Base-by-base conservation (phyloP, 768 basidiomycete species). In the Xerocomus potaroensis region DNA sequence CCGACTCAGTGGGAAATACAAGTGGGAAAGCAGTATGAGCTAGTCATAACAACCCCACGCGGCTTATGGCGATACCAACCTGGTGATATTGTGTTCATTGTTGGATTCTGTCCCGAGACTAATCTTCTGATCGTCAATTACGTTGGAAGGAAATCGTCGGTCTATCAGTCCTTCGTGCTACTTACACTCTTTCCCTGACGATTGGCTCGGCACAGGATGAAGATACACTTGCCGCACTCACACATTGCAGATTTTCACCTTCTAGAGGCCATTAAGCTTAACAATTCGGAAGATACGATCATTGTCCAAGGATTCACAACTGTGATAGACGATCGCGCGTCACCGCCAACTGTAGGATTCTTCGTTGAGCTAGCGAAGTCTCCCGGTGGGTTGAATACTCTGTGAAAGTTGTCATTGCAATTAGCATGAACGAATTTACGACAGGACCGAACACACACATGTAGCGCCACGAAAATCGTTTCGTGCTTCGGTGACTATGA, bases 251-350 rank as follows among this genome's bases (percentile, higher is more conserved):
- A 53, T 5, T 29, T 31, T 21, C 47, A 55, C 0, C 47, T 64
- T 6, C 21, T 51, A 0, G 18, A 43, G 34, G 50, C 42, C 0
- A 38, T 56, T 24, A 30, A 21, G 0, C 6, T 11, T 1, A 15
- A 47, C 0, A 41, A 10, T 27, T 51, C 37, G 3, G 38, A 53
- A 3, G 53, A 50, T 12, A 12, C 24, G 1, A 34, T 53, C 11
- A 42, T 11, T 18, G 50, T 57, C 0, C 49, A 50, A 1, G 51
- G 57, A 11, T 57, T 61, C 1, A 51, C 57, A 6, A 35, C 49
- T 0, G 33, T 53, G 16, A 1, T 57, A 2, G 60, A 62, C 11
- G 35, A 48, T 12, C 51, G 50, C 19, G 11, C 27, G 8, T 30
- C 38, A 7, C 47, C 43, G 3, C 16, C 31, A 0, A 46, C 54